phyloP scores from a whole-genome alignment of 495 filamentous ascomycete genomes.

The Amniculicola lignicola region DNA sequence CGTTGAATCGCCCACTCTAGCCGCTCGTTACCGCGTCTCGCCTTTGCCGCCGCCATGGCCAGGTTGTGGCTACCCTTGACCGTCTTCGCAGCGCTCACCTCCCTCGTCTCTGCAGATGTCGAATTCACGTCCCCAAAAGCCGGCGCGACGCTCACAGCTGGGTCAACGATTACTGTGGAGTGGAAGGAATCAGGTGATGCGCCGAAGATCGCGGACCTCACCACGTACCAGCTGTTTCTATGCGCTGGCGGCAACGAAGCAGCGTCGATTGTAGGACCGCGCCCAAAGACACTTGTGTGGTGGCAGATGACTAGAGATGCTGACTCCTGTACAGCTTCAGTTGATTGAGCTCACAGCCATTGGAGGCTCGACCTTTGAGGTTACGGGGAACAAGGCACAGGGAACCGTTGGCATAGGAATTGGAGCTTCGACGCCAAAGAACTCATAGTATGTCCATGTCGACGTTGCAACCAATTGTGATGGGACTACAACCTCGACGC shows the following conservation, averaged over 20 bases:
- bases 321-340: conserved; percentile 44
- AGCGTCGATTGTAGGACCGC: conserved; percentile 47
- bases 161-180: conserved; percentile 50
- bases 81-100: conserved; percentile 45
- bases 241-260: conserved; percentile 61
- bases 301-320: conserved; percentile 5
- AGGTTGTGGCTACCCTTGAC: conserved; percentile 37
- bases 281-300: conserved; percentile 6
- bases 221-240: conserved; percentile 59
- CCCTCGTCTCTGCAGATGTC: conserved; percentile 53
- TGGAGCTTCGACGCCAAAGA: conserved; percentile 40
- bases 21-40: conserved; percentile 9
- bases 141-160: conserved; percentile 44
- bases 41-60: conserved; percentile 29
- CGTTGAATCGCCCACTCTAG: background rate
- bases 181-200: conserved; percentile 58
- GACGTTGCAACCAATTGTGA: background rate
- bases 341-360: conserved; percentile 43
- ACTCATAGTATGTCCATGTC: conserved; percentile 58
- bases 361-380: conserved; percentile 43
- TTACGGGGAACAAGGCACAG: conserved; percentile 50
- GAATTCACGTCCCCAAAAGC: conserved; percentile 53
- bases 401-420: conserved; percentile 53
- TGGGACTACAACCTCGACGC: background rate
- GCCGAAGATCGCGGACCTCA: conserved; percentile 51